Conservation (phyloP, 208 protist species). For the Angomonas ambiguus region DNA sequence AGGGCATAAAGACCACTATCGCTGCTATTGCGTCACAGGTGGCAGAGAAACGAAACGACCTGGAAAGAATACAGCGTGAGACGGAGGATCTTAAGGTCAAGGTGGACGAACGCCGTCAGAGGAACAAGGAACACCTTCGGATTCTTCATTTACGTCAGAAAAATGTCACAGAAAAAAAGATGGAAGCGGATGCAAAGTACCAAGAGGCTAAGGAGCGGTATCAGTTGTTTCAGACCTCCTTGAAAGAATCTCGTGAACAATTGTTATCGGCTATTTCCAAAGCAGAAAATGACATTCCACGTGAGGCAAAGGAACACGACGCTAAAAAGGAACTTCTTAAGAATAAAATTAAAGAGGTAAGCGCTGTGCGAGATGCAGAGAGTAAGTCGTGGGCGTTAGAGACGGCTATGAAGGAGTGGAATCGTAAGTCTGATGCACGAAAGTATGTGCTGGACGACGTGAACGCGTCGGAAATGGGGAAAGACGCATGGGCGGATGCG, state of each 20-base stretch:
- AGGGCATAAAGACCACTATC: constrained; percentile 64
- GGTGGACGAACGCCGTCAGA: constrained; percentile 57
- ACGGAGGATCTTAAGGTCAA: constrained; percentile 54
- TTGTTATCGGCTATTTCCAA: constrained; percentile 42
- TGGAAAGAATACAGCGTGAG: constrained; percentile 53
- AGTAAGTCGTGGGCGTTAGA: constrained; percentile 78
- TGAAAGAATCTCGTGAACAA: constrained; percentile 48
- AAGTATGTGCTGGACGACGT: constrained; percentile 59
- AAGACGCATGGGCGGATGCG: constrained; percentile 61
- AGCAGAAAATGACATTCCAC: constrained; percentile 34
- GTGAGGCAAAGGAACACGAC: constrained; percentile 44
- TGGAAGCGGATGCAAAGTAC: constrained; percentile 54
- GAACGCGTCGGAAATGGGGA: constrained; percentile 43
- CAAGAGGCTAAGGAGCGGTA: constrained; percentile 39
- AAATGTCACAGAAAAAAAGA: constrained; percentile 24
- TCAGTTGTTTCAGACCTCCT: constrained; percentile 31
- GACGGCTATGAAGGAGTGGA: constrained; percentile 60
- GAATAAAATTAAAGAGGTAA: constrained; percentile 41
- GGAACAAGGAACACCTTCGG: constrained; percentile 61
- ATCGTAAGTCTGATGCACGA: constrained; percentile 49
- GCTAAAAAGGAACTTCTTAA: constrained; percentile 35
- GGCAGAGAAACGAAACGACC: constrained; percentile 51
- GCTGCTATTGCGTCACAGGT: constrained; percentile 60
- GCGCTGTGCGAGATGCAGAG: constrained; percentile 49
- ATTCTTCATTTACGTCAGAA: constrained; percentile 56